Conservation (phyloP, 2,329 filamentous ascomycete species). For the Diaporthe sp. region DNA sequence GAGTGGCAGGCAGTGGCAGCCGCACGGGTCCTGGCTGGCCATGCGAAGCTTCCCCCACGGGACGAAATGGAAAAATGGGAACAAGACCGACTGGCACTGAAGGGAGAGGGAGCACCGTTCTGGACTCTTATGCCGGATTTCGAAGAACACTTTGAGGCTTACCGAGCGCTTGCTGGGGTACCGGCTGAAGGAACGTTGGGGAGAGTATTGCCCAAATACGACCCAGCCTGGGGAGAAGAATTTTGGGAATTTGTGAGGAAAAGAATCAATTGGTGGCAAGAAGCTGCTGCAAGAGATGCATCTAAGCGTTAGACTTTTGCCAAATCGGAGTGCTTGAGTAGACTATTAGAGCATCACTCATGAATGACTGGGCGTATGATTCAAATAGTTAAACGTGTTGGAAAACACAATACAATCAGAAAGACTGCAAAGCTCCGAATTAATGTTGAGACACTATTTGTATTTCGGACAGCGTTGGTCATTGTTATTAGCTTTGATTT, state of each 20-base stretch:
- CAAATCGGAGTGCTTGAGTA: no score
- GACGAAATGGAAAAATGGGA: conserved; percentile 64
- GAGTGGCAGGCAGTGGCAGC: conserved; percentile 55
- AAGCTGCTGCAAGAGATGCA: not conserved
- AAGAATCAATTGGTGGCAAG: conserved; percentile 19
- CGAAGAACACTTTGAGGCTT: conserved; percentile 8
- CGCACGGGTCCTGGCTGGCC: conserved; percentile 50
- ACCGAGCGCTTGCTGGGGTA: not conserved
- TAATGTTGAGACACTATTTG: not conserved
- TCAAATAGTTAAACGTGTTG: not conserved
- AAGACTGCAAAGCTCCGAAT: not conserved
- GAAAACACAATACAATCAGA: not conserved
- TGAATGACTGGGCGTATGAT: not conserved
- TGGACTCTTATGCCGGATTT: conserved; percentile 13
- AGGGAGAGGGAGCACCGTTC: conserved; percentile 62
- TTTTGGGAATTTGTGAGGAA: conserved; percentile 6
- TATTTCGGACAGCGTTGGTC: no score
- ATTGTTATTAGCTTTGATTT: not conserved
- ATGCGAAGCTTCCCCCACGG: conserved; percentile 58
- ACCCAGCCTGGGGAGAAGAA: conserved; percentile 3
- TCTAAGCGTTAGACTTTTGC: not conserved
- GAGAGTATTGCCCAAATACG: not conserved
- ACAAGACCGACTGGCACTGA: conserved; percentile 47
- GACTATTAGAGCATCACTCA: not conserved
- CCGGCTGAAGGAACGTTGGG: not conserved